Evolutionary conservation across 2,329 filamentous ascomycete species (phyloP).

Genomic region (Lachnellula subtilissima): DNA sequence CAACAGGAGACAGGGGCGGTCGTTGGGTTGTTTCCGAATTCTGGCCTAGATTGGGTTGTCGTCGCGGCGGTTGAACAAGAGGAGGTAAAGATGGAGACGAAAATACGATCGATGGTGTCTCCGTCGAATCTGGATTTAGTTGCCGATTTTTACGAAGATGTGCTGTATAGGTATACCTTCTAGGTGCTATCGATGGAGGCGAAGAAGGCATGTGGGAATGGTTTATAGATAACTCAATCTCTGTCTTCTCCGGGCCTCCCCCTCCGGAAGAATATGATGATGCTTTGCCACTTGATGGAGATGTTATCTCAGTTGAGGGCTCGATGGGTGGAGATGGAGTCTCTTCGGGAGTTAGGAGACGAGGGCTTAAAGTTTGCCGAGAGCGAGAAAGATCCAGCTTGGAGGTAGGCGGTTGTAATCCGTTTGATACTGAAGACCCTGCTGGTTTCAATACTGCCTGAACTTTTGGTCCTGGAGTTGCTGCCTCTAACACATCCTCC

Average conservation of each 20-base stretch:
- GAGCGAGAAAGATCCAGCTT: conserved; percentile 1
- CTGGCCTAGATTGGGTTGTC: conserved; percentile 10
- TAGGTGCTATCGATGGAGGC: conserved; percentile 27
- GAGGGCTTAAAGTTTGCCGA: conserved; percentile 4
- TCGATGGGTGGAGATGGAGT: conserved; percentile 26
- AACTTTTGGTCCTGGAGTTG: conserved; percentile 14
- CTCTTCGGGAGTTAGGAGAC: conserved; percentile 28
- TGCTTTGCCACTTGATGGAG: neutral
- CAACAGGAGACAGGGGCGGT: conserved; percentile 27
- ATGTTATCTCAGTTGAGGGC: neutral
- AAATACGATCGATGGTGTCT: conserved; percentile 31
- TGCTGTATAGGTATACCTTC: conserved; percentile 27
- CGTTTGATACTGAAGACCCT: neutral
- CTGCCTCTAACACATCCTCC: conserved; percentile 10
- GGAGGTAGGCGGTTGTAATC: conserved; percentile 5
- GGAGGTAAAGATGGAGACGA: conserved; percentile 32
- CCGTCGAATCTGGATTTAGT: conserved; percentile 19
- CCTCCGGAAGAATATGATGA: neutral
- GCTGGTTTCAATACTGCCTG: conserved; percentile 6
- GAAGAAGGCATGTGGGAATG: conserved; percentile 29
- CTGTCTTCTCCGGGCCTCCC: neutral
- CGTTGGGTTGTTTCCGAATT: conserved; percentile 9
- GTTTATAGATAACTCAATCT: conserved; percentile 15
- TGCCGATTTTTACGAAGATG: conserved; percentile 25
- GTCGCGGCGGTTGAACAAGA: conserved; percentile 18